Evolutionary conservation across 257 asterid species (phyloP), one percentile per base, ranked within the genome.

Genomic region (Solanum clarkiae): DNA sequence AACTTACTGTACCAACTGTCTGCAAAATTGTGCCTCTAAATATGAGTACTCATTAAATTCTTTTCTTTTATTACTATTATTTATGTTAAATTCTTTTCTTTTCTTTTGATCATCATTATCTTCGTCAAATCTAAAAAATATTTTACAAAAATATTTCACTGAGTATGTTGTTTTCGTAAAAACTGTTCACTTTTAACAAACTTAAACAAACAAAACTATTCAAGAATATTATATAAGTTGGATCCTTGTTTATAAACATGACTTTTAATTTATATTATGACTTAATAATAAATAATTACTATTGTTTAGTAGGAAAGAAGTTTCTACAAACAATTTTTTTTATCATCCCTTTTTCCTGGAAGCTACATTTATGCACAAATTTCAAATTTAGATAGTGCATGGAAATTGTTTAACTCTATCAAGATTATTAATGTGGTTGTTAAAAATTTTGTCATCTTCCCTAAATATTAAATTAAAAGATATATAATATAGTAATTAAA

Each of bases 1-100:
- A 57, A 20, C 10, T 18, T 57, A 57, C 0, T 57, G 13, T 1
- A 20, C 20, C 1, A 0, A 0, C 22, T 1, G 10, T 17, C 62
- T 29, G 32, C 32, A 29, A 29, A 29, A 29, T 47, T 47, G 14
- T 13, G 11, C 53, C 14, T 44, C 49, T 7, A 44, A 44, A 44
- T 44, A 44, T 44, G 49, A 44, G 49, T 7, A 7, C 49, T 9
- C 49, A 1, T 44, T 44, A 44, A 7, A 44, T 44, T 7, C 36
- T 32, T 32, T 57, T 57, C 65, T 57, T 57, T 59, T 59, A 59
- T 59, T 9, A 59, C 14, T 59, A 59, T 20, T 0, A 17, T 56
- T 56, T 56, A 16, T 8, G 62, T 0, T 56, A 17, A 56, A 56
- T 56, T 56, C 1, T 0, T 55, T 56, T 56, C 17, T 16, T 56